phyloP scores from a whole-genome alignment of 2,329 filamentous ascomycete genomes.

The Magnaporthiopsis incrustans region DNA sequence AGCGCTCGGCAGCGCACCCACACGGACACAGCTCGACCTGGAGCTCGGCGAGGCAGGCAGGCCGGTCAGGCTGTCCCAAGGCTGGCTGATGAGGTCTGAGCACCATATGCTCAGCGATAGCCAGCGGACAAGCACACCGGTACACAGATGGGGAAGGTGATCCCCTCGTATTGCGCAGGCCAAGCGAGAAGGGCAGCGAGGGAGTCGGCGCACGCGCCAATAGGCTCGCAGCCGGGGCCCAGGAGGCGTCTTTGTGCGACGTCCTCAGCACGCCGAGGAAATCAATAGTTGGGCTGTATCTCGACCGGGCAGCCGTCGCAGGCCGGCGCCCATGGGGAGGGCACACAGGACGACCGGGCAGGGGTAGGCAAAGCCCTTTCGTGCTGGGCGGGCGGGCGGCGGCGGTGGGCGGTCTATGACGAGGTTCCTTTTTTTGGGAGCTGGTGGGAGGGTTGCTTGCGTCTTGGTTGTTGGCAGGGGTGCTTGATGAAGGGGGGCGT shows the following conservation, averaged over 20 bases:
- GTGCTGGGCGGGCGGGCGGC: not conserved
- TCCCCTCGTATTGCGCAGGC: not conserved
- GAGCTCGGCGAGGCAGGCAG: too few species aligned
- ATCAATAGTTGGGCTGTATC: constrained; percentile 16
- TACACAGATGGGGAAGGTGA: not conserved
- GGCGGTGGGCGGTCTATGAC: constrained; percentile 3
- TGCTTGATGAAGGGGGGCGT: constrained; percentile 15
- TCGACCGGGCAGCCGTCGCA: constrained; percentile 12
- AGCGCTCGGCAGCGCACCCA: too few species aligned
- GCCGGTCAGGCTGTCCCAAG: too few species aligned
- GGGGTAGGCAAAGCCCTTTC: constrained; percentile 5
- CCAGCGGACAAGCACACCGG: not conserved
- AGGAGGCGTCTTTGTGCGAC: constrained; percentile 25
- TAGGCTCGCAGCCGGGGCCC: constrained; percentile 22
- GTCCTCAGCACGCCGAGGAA: constrained; percentile 13
- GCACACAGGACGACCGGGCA: constrained; percentile 9
- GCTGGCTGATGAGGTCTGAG: too few species aligned
- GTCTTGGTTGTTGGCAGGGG: not conserved
- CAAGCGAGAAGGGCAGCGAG: not conserved
- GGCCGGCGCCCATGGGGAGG: not conserved
- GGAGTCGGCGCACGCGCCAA: constrained; percentile 18
- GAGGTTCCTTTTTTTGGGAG: not conserved
- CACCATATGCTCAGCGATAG: not conserved
- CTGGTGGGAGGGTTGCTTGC: not conserved
- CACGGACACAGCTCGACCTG: too few species aligned